phyloP scores from a whole-genome alignment of 2,329 filamentous ascomycete species.

The Tolypocladium ovalisporum region DNA sequence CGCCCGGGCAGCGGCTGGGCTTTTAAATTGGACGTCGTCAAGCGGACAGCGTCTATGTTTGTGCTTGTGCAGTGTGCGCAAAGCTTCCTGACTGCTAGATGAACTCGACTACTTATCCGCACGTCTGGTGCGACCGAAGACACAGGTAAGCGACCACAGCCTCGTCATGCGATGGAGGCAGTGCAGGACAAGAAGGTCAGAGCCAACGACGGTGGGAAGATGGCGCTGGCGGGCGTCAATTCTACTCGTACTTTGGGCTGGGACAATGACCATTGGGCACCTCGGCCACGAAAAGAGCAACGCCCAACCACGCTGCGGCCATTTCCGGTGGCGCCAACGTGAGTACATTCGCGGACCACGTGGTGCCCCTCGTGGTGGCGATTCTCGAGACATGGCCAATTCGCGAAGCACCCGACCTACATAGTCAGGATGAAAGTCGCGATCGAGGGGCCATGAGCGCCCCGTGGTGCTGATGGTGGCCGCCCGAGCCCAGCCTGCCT shows the following conservation, averaged over 20 bases:
- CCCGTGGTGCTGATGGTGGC: no score
- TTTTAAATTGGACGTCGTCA: background rate
- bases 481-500: no score
- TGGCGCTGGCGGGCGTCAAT: no score
- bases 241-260: background rate
- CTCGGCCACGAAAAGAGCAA: background rate
- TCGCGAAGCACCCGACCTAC: no score
- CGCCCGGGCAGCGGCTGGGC: no score
- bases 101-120: background rate
- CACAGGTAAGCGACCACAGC: background rate
- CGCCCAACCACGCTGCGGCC: background rate
- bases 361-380: background rate
- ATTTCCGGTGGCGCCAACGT: background rate
- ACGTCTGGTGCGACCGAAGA: background rate
- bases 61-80: background rate
- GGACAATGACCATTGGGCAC: background rate
- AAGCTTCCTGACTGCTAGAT: background rate
- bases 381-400: background rate
- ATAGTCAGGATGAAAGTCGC: no score
- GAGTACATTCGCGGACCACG: background rate
- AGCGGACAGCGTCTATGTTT: background rate
- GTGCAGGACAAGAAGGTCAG: background rate
- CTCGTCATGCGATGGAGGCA: background rate
- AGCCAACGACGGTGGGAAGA: no score
- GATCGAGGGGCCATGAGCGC: no score